Conservation (phyloP, 352 stramenopile genomes). For the Lagenidium giganteum region DNA sequence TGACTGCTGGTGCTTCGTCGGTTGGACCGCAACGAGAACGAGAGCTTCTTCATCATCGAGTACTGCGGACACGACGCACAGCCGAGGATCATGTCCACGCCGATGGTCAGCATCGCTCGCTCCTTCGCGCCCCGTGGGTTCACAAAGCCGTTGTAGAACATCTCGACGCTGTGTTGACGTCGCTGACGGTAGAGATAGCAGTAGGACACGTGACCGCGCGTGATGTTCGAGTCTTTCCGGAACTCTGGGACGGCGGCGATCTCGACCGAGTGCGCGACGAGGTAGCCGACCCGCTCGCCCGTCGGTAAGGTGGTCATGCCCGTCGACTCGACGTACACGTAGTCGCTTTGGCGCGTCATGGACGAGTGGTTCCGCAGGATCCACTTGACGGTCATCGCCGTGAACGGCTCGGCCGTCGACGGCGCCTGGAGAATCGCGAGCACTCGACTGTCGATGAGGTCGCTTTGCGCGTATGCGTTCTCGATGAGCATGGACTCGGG, state of each 20-base stretch:
- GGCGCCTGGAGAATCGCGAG: constrained; percentile 42
- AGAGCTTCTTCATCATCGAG: constrained; percentile 69
- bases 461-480: constrained; percentile 32
- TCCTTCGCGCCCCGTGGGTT: constrained; percentile 43
- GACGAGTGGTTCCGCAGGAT: constrained; percentile 45
- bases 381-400: constrained; percentile 63
- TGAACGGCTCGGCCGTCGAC: constrained; percentile 39
- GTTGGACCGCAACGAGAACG: constrained; percentile 41
- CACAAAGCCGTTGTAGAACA: constrained; percentile 52
- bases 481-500: constrained; percentile 58
- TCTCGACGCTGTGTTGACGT: constrained; percentile 28
- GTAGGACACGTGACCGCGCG: constrained; percentile 49
- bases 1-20: constrained; percentile 19
- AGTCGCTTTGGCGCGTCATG: constrained; percentile 53
- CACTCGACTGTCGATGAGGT: constrained; percentile 50
- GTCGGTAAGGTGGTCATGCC: constrained; percentile 39
- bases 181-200: constrained; percentile 43
- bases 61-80: constrained; percentile 46
- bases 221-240: constrained; percentile 60
- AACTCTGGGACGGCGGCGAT: constrained; percentile 44
- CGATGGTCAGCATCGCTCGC: constrained; percentile 34
- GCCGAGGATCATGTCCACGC: constrained; percentile 34
- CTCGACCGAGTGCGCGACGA: constrained; percentile 53
- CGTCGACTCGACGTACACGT: constrained; percentile 65
- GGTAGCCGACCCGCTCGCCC: constrained; percentile 50